Base-by-base conservation (phyloP, 2,329 filamentous ascomycete genomes). In the Cladosporium sp. region DNA sequence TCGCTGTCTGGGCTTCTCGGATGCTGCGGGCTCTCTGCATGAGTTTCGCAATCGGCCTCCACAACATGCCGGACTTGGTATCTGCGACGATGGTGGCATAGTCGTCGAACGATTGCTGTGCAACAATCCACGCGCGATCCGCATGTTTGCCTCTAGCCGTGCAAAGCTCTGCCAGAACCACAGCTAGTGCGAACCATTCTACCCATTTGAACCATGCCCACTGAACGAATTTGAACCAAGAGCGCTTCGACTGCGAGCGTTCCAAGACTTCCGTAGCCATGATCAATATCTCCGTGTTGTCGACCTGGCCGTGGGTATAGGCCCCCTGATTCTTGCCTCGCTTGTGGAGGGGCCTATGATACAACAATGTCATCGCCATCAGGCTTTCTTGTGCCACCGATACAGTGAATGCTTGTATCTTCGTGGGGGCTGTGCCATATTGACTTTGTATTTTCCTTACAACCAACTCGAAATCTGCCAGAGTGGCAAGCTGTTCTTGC, bases 161-260 rank as follows among this genome's bases (percentile, higher is more conserved):
- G 26, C 55, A 58, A 37, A 58, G 55, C 37, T 58, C 55, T 21
- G 31, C 55, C 14, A 58, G 16, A 23, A 44, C 55, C n/a, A 58
- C 37, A 26, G 55, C 55, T 21, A 58, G 55, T 23, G 55, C 55
- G 31, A 31, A 58, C 55, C 55, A 58, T 44, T 58, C 40, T 6
- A 58, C 55, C 55, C 55, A 58, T 23, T 35, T 58, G 31, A 37
- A 58, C 55, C 55, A 58, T 35, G 55, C 31, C 55, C 55, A 58
- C 8, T 37, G 31, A 1, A 31, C 55, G 23, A 37, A 58, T 58
- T 58, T 5, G 23, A 31, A 23, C 37, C 37, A 44, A 16, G 50
- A 53, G 28, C 50, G 37, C 31, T 58, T 58, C 31, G 29, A 40
- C 31, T 58, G 33, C 8, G 55, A 35, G 26, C 55, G 31, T 40